Evolutionary conservation across 768 basidiomycete species (phyloP), one percentile per base, ranked within the genome.

Genomic region (Boletus subcaerulescens): DNA sequence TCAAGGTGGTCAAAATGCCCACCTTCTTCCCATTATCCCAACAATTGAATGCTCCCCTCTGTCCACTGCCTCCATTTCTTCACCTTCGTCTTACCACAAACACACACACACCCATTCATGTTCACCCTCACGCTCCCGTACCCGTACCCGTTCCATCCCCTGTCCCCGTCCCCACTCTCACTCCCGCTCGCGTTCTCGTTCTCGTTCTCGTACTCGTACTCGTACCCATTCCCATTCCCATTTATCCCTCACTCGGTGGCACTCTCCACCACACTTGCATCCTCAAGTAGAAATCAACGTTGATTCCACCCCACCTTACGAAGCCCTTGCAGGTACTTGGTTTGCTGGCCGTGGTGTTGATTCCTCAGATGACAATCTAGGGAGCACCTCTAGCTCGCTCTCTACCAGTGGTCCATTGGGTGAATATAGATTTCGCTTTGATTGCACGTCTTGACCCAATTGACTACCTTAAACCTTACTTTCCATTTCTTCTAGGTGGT

Each of bases 301-400:
- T 35, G 53, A 68, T 42, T 47, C 65, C 26, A 20, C 58, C 0
- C 66, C 70, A 0, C 71, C 75, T 18, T 86, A 84, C 67, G 85
- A 87, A 51, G 87, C 88, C 51, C 69, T 82, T 56, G 68, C 75
- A n/a, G 74, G 74, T 36, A 55, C 67, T 11, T 32, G 42, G 3
- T 70, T 59, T 26, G 20, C 53, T 33, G 50, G 44, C 17, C n/a
- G 61, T 4, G 55, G 51, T 2, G 71, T 73, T 1, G 65, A 67
- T 24, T 55, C 3, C 17, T 69, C 68, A 0, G 67, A 69, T 31
- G 67, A 69, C 41, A 65, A 69, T 26, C 57, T 53, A 33, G 58
- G 56, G 1, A 60, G 58, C 22, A 59, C 61, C 0, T 65, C 63
- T 18, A 51, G 53, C 29, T 58, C 64, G 6, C 50, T 59, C 39